phyloP scores from a whole-genome alignment of 495 filamentous ascomycete species.

The Annulohypoxylon moriforme region DNA sequence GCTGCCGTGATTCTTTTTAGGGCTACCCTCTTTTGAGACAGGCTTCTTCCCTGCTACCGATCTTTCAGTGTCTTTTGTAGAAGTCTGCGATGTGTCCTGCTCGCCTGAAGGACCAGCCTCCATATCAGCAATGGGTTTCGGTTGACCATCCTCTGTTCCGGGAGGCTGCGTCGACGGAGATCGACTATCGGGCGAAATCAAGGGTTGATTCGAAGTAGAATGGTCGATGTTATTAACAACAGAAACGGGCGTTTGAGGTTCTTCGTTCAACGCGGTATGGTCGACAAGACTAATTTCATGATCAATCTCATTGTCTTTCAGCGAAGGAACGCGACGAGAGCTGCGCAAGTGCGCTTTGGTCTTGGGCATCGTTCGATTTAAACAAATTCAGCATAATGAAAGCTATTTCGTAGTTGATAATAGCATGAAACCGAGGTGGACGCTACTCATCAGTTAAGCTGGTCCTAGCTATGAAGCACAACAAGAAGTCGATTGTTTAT shows the following conservation, averaged over 20 bases:
- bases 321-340: constrained; percentile 60
- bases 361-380: constrained; percentile 53
- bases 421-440: constrained; percentile 1
- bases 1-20: constrained; percentile 1
- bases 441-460: constrained; percentile 1
- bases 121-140: constrained; percentile 11
- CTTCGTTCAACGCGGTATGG: constrained; percentile 38
- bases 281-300: constrained; percentile 71
- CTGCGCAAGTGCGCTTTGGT: constrained; percentile 55
- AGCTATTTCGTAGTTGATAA: constrained; percentile 14
- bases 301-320: constrained; percentile 67
- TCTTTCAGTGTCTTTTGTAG: constrained; percentile 3
- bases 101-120: constrained; percentile 34
- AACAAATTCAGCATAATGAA: constrained; percentile 41
- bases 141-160: constrained; percentile 18
- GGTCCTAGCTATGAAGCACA: constrained; percentile 16
- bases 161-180: constrained; percentile 34
- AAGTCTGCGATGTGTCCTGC: constrained; percentile 20
- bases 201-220: constrained; percentile 27
- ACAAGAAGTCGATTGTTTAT: not conserved
- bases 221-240: constrained; percentile 11
- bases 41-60: constrained; percentile 18
- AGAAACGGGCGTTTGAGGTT: constrained; percentile 32
- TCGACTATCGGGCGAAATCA: constrained; percentile 37
- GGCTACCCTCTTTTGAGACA: constrained; percentile 5